Percentiles rank a stretch among this genome's conserved stretches.
phyloP scores from a whole-genome alignment of 2,329 filamentous ascomycete species.

The Atkinsonella hypoxylon region DNA sequence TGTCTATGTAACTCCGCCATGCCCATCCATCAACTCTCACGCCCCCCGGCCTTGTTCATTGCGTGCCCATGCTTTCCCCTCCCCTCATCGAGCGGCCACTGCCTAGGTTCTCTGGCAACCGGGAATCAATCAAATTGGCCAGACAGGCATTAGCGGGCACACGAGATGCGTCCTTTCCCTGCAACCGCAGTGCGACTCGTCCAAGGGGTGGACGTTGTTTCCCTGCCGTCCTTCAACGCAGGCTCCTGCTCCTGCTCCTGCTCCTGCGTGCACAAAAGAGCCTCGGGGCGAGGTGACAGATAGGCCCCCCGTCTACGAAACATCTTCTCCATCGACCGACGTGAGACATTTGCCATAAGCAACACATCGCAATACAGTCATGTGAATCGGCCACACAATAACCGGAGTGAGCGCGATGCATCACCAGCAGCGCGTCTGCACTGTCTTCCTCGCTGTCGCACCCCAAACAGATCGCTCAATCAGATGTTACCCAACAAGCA shows the following conservation, averaged over 20 bases:
- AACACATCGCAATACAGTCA: constrained; percentile 1
- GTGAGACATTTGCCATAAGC: background rate
- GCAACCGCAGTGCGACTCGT: background rate
- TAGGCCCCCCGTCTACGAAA: background rate
- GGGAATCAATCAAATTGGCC: background rate
- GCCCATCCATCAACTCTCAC: background rate
- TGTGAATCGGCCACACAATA: constrained; percentile 1
- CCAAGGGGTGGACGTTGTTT: background rate
- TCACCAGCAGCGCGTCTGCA: background rate
- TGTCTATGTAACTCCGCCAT: background rate
- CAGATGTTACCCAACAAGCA: background rate
- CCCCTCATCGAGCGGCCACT: constrained; percentile 3
- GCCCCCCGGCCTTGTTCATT: constrained; percentile 4
- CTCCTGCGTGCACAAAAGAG: background rate
- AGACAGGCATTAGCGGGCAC: background rate
- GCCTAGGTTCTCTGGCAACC: background rate
- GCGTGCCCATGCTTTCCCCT: no score
- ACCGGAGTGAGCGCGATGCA: background rate
- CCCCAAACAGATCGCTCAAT: background rate
- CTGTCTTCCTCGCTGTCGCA: background rate
- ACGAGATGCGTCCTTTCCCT: background rate
- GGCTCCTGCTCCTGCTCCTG: background rate
- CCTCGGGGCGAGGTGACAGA: background rate
- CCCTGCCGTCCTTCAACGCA: background rate
- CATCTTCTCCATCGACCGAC: background rate